A percentile compares a stretch with the other conserved stretches of the same genome.
These are phyloP conservation scores for Pseudogymnoascus sp. DNA, from an alignment of 2,329 filamentous ascomycete genomes.

Conservation along the genomic window DNA sequence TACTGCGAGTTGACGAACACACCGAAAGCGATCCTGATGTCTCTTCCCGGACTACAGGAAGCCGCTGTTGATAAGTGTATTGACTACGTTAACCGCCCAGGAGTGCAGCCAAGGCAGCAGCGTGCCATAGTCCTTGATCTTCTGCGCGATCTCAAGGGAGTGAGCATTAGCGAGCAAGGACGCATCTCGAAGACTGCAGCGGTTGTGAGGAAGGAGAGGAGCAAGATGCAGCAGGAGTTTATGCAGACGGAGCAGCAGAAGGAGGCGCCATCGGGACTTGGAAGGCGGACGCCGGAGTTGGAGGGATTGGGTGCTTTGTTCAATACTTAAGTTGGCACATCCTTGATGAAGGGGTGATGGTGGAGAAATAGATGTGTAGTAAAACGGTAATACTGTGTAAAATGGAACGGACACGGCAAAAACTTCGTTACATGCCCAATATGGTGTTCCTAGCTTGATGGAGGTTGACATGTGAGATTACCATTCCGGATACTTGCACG, in stretches of 20 bases:
- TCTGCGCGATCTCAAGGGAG: slow-evolving; percentile 75
- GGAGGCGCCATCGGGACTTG: slow-evolving; percentile 1
- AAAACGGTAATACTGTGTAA: neutral
- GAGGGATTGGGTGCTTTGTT: slow-evolving; percentile 7
- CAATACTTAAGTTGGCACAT: neutral
- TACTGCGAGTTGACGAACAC: slow-evolving; percentile 64
- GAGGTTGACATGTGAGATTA: neutral
- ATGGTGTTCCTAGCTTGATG: neutral
- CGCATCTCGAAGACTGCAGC: slow-evolving; percentile 57
- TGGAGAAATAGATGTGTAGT: neutral
- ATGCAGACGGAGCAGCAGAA: slow-evolving; percentile 40
- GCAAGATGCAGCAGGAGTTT: slow-evolving; percentile 58
- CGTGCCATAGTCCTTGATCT: slow-evolving; percentile 75
- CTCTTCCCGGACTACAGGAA: slow-evolving; percentile 66
- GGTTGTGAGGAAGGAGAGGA: slow-evolving; percentile 37
- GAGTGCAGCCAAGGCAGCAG: slow-evolving; percentile 63
- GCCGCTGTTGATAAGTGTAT: slow-evolving; percentile 59
- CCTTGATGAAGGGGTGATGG: neutral
- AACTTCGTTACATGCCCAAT: neutral
- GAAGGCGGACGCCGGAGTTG: neutral
- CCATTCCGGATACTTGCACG: neutral
- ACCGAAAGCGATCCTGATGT: slow-evolving; percentile 67
- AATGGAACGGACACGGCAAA: neutral
- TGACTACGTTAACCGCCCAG: slow-evolving; percentile 48
- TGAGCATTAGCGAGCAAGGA: slow-evolving; percentile 89